Percentiles rank a stretch among this genome's conserved stretches.
Conservation (phyloP, 345 rosid species). For the Microthlaspi erraticum region DNA sequence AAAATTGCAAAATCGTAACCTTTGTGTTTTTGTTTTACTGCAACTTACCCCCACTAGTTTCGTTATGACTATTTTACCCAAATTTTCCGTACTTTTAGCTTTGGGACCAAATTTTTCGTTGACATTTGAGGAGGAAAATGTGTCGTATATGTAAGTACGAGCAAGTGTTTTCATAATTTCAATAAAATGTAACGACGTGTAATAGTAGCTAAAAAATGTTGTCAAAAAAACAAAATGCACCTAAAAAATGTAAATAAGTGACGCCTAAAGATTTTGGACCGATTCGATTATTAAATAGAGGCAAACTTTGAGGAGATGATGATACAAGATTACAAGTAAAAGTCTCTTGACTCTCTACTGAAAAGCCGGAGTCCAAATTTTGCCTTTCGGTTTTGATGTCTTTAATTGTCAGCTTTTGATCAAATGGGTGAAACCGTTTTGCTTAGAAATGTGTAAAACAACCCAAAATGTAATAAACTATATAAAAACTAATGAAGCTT, state of each 20-base stretch:
- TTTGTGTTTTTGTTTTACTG: slow-evolving; percentile 7
- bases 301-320: slow-evolving; percentile 4
- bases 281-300: slow-evolving; percentile 4
- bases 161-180: neutral
- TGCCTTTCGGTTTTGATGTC: slow-evolving; percentile 24
- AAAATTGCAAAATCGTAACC: slow-evolving; percentile 25
- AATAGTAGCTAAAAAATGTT: too few species aligned
- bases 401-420: slow-evolving; percentile 14
- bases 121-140: slow-evolving; percentile 28
- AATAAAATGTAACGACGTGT: neutral
- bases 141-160: slow-evolving; percentile 25
- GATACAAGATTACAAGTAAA: slow-evolving; percentile 8
- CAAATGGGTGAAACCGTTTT: slow-evolving; percentile 14
- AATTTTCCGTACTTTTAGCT: neutral
- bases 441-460: slow-evolving; percentile 19
- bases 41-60: slow-evolving; percentile 27
- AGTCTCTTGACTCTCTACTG: slow-evolving; percentile 18
- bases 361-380: slow-evolving; percentile 25
- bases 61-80: neutral
- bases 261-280: slow-evolving; percentile 20
- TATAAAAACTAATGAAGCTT: neutral
- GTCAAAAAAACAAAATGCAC: too few species aligned
- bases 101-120: slow-evolving; percentile 15
- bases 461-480: neutral
- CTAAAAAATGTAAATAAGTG: neutral